A percentile compares a stretch with the other conserved stretches of the same genome.
These are phyloP conservation scores for Penicillium sp. DNA, from an alignment of 2,329 filamentous ascomycete species.

Conservation along the genomic window DNA sequence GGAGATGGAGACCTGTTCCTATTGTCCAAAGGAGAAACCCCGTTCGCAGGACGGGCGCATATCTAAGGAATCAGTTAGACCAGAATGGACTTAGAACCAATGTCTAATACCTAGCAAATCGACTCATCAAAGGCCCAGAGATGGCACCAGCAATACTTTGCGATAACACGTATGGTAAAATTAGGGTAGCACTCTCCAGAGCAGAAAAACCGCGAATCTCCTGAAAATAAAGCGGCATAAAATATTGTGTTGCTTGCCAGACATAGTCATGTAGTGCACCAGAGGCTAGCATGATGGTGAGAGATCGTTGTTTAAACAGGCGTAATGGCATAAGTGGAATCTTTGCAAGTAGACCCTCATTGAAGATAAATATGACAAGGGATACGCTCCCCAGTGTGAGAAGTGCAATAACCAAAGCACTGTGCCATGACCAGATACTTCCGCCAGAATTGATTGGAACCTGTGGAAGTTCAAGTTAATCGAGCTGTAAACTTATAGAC, in stretches of 20 bases:
- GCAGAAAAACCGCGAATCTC: conserved; percentile 4
- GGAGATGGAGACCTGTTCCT: conserved; percentile 4
- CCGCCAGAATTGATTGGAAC: conserved; percentile 11
- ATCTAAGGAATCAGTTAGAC: neutral
- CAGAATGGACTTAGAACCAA: neutral
- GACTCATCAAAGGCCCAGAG: conserved; percentile 9
- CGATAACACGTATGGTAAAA: conserved; percentile 3
- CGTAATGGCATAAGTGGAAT: conserved; percentile 9
- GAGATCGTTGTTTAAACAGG: conserved; percentile 7
- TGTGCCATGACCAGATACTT: conserved; percentile 6
- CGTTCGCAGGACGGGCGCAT: conserved; percentile 3
- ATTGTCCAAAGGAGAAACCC: conserved; percentile 10
- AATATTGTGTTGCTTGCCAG: conserved; percentile 12
- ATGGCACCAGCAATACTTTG: conserved; percentile 7
- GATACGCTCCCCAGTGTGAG: conserved; percentile 1
- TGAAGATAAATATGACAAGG: neutral
- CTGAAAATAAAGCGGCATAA: conserved; percentile 11
- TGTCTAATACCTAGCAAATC: conserved; percentile 12
- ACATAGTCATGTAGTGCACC: conserved; percentile 12
- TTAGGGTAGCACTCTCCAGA: conserved; percentile 5
- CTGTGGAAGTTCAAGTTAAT: too few species aligned
- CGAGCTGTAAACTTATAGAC: too few species aligned
- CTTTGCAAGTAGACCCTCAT: neutral
- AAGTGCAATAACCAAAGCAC: conserved; percentile 4
- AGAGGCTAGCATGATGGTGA: conserved; percentile 5